phyloP scores from a whole-genome alignment of 305 asterid species.

The Solanum hybrid region DNA sequence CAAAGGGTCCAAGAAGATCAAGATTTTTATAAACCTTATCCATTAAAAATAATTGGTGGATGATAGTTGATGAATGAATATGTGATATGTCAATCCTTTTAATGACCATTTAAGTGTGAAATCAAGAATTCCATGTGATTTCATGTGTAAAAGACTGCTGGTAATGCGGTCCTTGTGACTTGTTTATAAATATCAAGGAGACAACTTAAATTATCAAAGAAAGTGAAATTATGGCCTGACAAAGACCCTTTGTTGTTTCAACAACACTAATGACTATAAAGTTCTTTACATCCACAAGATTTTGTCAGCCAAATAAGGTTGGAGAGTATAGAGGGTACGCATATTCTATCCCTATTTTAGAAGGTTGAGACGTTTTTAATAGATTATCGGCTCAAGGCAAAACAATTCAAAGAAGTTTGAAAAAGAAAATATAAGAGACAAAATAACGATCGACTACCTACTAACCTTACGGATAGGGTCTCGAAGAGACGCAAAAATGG shows the following conservation, averaged over 20 bases:
- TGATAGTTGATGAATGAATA: not conserved
- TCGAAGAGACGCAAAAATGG: not conserved
- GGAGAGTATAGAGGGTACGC: not conserved
- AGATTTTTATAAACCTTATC: not conserved
- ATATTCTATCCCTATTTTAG: not conserved
- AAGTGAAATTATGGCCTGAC: not conserved
- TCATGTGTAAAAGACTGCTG: not conserved
- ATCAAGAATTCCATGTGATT: not conserved
- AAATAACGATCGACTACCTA: not conserved
- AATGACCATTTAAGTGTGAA: not conserved
- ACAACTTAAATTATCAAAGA: not conserved
- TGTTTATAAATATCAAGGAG: conserved; percentile 1
- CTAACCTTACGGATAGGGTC: not conserved
- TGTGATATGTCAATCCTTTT: not conserved
- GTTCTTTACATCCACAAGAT: not conserved
- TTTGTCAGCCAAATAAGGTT: not conserved
- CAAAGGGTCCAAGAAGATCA: not conserved
- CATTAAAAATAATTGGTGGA: not conserved
- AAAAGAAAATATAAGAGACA: not conserved
- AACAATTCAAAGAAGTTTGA: no score
- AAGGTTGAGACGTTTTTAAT: not conserved
- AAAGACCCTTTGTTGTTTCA: not conserved
- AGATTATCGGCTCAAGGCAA: no score
- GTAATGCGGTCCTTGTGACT: not conserved
- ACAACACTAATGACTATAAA: not conserved